These are phyloP conservation scores for Boletales sp. DNA, from an alignment of 768 basidiomycete genomes.

Conservation along the genomic window DNA sequence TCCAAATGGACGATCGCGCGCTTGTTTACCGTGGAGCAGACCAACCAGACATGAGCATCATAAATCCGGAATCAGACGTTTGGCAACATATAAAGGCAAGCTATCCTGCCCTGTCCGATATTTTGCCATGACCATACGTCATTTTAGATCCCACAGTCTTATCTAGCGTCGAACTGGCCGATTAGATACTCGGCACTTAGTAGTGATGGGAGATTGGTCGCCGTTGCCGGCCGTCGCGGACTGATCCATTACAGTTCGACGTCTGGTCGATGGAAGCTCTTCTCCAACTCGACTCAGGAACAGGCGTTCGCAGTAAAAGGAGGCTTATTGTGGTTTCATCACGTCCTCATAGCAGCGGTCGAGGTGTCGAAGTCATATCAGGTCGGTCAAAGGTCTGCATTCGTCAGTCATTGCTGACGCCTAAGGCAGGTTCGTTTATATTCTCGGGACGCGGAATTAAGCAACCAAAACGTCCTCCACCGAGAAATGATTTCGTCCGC, in stretches of 20 bases:
- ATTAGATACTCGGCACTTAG: slow-evolving; percentile 90
- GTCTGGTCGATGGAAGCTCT: slow-evolving; percentile 94
- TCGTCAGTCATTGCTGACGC: neutral
- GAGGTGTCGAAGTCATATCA: slow-evolving; percentile 78
- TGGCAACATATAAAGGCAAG: slow-evolving; percentile 94
- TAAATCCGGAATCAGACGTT: slow-evolving; percentile 96
- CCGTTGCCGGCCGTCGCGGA: slow-evolving; percentile 87
- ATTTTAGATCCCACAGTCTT: slow-evolving; percentile 81
- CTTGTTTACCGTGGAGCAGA: slow-evolving; percentile 94
- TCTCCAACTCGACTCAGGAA: slow-evolving; percentile 78
- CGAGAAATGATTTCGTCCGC: slow-evolving; percentile 73
- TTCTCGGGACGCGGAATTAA: slow-evolving; percentile 86
- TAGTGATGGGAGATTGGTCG: slow-evolving; percentile 85
- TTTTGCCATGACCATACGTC: neutral
- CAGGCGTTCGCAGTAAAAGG: slow-evolving; percentile 84
- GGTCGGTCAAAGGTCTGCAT: slow-evolving; percentile 37
- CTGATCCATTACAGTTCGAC: slow-evolving; percentile 91
- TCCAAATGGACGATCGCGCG: slow-evolving; percentile 93
- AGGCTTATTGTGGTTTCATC: slow-evolving; percentile 94
- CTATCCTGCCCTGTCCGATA: slow-evolving; percentile 2
- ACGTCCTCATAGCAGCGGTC: slow-evolving; percentile 87
- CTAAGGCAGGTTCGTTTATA: slow-evolving; percentile 78
- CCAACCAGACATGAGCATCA: slow-evolving; percentile 96
- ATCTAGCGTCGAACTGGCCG: slow-evolving; percentile 90
- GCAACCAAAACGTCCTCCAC: slow-evolving; percentile 78